Evolutionary conservation across 192 early-diverging fungal genomes (phyloP).

Genomic region (Backusella luteola): DNA sequence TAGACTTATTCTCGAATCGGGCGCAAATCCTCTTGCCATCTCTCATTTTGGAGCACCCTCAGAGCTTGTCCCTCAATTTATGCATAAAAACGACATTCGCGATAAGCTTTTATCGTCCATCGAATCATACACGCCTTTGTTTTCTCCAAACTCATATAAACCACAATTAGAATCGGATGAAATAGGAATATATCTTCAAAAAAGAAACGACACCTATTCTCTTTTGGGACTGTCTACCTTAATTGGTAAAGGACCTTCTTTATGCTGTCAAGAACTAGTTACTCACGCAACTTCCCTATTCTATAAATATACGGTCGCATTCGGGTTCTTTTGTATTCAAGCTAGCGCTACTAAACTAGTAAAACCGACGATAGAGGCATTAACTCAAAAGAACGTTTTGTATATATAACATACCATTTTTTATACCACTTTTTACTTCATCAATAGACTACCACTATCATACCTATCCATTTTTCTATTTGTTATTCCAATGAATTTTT

Average conservation of each 20-base stretch:
- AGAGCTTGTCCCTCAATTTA: neutral
- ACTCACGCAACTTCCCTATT: neutral
- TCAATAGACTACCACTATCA: neutral
- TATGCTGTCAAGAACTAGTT: neutral
- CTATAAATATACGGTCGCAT: neutral
- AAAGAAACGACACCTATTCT: conserved; percentile 49
- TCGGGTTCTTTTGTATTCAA: neutral
- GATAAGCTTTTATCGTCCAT: neutral
- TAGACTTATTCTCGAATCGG: conserved; percentile 50
- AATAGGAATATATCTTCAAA: conserved; percentile 27
- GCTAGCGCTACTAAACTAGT: neutral
- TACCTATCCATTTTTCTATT: neutral
- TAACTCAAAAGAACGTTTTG: neutral
- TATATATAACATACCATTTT: neutral
- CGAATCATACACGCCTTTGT: neutral
- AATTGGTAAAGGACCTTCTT: conserved; percentile 28
- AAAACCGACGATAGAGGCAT: neutral
- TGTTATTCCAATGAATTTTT: neutral
- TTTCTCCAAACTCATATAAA: neutral
- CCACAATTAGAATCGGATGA: conserved; percentile 22
- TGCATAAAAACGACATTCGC: neutral
- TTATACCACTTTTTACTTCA: neutral
- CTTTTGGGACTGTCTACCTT: conserved; percentile 56
- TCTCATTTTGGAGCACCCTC: neutral
- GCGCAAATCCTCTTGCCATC: conserved; percentile 18